Evolutionary conservation across 2,329 filamentous ascomycete genomes (phyloP).

Genomic region (Hypocreales sp.): DNA sequence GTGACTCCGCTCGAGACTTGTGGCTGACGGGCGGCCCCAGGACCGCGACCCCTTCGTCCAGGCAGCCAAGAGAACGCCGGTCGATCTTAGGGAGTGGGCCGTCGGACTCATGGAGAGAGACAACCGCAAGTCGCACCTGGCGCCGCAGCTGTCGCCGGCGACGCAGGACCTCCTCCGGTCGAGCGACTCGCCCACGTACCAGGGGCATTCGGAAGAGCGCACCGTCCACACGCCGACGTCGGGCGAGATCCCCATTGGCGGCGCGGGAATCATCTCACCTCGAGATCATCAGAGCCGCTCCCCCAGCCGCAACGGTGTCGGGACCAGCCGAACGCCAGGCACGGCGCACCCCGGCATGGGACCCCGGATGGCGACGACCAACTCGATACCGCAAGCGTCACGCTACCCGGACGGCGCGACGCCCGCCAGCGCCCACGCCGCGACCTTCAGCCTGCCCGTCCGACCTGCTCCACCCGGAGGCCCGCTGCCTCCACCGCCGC

Average conservation of each 20-base stretch:
- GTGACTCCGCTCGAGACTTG: too few relatives aligned
- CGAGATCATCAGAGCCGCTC: slow-evolving; percentile 36
- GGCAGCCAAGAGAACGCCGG: slow-evolving; percentile 89
- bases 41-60: slow-evolving; percentile 90
- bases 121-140: slow-evolving; percentile 88
- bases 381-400: slow-evolving; percentile 33
- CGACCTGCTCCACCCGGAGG: slow-evolving; percentile 44
- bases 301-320: slow-evolving; percentile 32
- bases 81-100: slow-evolving; percentile 87
- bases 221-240: slow-evolving; percentile 49
- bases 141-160: slow-evolving; percentile 62
- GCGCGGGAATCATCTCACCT: slow-evolving; percentile 37
- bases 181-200: slow-evolving; percentile 39
- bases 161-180: slow-evolving; percentile 61
- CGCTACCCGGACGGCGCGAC: slow-evolving; percentile 21
- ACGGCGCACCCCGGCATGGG: slow-evolving; percentile 35
- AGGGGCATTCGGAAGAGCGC: slow-evolving; percentile 23
- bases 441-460: slow-evolving; percentile 48
- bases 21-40: slow-evolving; percentile 25
- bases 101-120: slow-evolving; percentile 86
- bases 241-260: slow-evolving; percentile 54
- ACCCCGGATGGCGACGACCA: slow-evolving; percentile 32
- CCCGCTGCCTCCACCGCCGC: slow-evolving; percentile 43
- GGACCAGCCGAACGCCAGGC: slow-evolving; percentile 25
- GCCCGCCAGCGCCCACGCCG: slow-evolving; percentile 26